These are phyloP conservation scores for Berberis thunbergii DNA, from an alignment of 164 flowering plant genomes.

Conservation along the genomic window DNA sequence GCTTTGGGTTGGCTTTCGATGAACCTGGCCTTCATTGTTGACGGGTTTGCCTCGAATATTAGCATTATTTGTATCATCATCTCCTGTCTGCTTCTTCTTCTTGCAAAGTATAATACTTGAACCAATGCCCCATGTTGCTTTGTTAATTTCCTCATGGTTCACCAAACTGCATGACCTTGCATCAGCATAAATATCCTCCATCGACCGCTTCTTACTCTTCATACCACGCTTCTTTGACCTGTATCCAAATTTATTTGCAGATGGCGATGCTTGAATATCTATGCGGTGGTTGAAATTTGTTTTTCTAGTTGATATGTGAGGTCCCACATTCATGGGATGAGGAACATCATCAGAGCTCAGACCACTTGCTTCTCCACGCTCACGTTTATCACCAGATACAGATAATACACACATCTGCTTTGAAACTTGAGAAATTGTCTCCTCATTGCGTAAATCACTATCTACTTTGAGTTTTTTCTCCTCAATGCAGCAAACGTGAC, in stretches of 20 bases:
- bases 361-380: constrained; percentile 10
- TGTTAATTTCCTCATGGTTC: too few species aligned
- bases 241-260: constrained; percentile 6
- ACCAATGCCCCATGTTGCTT: too few species aligned
- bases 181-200: constrained; percentile 16
- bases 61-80: too few species aligned
- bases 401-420: constrained; percentile 9
- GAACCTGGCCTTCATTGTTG: too few species aligned
- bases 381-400: constrained; percentile 1
- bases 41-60: too few species aligned
- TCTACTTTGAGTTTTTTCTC: constrained; percentile 2
- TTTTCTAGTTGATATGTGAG: not conserved
- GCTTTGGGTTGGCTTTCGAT: too few species aligned
- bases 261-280: too few species aligned
- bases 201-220: constrained; percentile 17
- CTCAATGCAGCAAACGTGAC: not conserved
- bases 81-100: too few species aligned
- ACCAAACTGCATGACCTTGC: constrained; percentile 19
- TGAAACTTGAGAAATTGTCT: constrained; percentile 6
- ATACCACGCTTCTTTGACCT: constrained; percentile 15
- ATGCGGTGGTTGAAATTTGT: too few species aligned
- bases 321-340: not conserved
- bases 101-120: too few species aligned
- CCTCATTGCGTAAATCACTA: not conserved
- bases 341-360: not conserved